Base-by-base conservation (phyloP, 106 monocot genomes). In the Ottelia alismoides region DNA sequence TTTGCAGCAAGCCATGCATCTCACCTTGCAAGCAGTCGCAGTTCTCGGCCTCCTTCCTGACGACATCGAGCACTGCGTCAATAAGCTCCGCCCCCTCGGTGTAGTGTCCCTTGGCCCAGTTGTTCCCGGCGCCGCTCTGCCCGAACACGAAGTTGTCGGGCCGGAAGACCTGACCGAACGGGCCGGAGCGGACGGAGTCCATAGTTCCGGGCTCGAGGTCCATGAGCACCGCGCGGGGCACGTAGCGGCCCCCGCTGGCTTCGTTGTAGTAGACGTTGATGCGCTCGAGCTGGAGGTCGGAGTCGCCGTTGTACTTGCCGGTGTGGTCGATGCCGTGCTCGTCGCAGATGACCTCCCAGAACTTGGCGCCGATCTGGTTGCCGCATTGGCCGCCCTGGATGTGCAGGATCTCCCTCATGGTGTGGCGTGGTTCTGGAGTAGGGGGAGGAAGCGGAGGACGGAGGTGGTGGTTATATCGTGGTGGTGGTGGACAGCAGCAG, bases 291-390 rank as follows among this genome's bases (percentile, higher is more conserved):
- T 54, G 53, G 0, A 51, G 51, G 23, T 51, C 28, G 30, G 31
- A 60, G 46, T 84, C 83, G 25, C 83, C 83, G 31, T 20, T 40
- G 75, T 84, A 84, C 49, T 72, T 71, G 9, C 84, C 84, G 53
- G 75, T 72, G 49, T 55, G 52, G 52, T 84, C 84, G 72, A 84
- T 79, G 23, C 84, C 84, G 55, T 84, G 84, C 76, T 84, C 84
- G 57, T 75, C 84, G 68, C 84, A 84, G 50, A 84, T 79, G 44
- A 84, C 84, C 64, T 84, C 84, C 84, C 84, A 84, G 76, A 84
- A 84, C 69, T 84, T 84, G 50, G 84, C 84, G 7, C 84, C 84
- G 72, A 84, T 84, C 79, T 84, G 84, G 84, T 84, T 84, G n/a
- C 84, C 84, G 61, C 84, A 84, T 55, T 84, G 84, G 32, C 84